phyloP scores from a whole-genome alignment of 2,329 filamentous ascomycete species.

The Fusarium mexicanum region DNA sequence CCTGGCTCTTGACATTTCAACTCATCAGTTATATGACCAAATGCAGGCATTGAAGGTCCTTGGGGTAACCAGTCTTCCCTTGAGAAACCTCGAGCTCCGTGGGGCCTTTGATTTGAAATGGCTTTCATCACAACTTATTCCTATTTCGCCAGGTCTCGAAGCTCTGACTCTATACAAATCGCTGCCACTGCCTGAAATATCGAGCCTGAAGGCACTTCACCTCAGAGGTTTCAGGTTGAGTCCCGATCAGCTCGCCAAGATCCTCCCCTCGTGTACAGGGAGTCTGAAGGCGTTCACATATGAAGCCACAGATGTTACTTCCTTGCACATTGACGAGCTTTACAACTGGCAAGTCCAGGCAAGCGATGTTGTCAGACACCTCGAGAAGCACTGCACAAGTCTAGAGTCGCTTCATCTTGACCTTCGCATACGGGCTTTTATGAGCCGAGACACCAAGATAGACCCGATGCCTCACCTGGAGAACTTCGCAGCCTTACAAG shows the following conservation, averaged over 20 bases:
- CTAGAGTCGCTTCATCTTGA: conserved; percentile 24
- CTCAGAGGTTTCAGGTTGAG: background rate
- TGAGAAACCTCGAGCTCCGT: background rate
- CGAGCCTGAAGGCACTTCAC: conserved; percentile 6
- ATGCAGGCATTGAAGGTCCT: conserved; percentile 1
- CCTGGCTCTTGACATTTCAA: background rate
- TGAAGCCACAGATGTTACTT: background rate
- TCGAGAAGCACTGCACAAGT: background rate
- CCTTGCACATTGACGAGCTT: background rate
- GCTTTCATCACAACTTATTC: background rate
- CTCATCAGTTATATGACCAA: background rate
- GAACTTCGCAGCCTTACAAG: conserved; percentile 8
- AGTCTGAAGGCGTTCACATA: conserved; percentile 17
- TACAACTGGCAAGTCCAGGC: background rate
- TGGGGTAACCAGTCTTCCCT: background rate
- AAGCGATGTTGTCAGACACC: background rate
- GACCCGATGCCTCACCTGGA: conserved; percentile 3
- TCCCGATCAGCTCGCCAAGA: background rate
- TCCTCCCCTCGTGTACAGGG: background rate
- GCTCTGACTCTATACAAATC: background rate
- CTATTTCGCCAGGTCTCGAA: conserved; percentile 1
- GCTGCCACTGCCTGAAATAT: background rate
- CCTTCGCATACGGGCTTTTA: background rate
- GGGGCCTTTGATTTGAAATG: background rate
- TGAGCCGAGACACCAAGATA: background rate